phyloP scores from a whole-genome alignment of 83 land plant genomes.

The Thuja plicata region DNA sequence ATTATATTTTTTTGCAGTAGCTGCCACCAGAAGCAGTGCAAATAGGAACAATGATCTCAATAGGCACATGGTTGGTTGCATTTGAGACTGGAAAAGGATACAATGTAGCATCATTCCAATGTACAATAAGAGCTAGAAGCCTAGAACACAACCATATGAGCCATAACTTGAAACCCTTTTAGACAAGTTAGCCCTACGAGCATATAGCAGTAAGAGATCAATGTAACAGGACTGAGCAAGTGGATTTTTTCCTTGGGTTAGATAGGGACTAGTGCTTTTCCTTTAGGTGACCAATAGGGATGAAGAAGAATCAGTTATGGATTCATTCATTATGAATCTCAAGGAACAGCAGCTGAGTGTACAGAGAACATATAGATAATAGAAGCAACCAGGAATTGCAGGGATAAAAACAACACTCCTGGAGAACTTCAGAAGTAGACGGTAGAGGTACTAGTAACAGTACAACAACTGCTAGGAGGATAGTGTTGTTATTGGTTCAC shows the following conservation, averaged over 20 bases:
- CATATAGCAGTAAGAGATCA: neutral
- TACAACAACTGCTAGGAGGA: neutral
- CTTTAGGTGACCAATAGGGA: neutral
- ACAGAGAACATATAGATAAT: neutral
- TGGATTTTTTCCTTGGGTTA: neutral
- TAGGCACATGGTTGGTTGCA: conserved; percentile 7
- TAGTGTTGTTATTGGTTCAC: neutral
- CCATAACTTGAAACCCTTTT: neutral
- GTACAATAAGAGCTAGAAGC: neutral
- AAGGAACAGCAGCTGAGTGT: neutral
- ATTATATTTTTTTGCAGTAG: neutral
- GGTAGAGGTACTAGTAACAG: neutral
- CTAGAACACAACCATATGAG: neutral
- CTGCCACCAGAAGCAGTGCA: conserved; percentile 7
- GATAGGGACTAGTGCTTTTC: neutral
- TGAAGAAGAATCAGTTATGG: neutral
- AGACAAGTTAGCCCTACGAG: neutral
- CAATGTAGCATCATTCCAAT: neutral
- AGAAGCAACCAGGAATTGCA: conserved; percentile 5
- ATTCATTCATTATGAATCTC: neutral
- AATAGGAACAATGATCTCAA: neutral
- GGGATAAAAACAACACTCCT: neutral
- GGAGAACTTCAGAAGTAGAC: neutral
- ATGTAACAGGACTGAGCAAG: neutral
- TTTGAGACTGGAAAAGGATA: conserved; percentile 6